A percentile compares a stretch with the other conserved stretches of the same genome.
These are phyloP conservation scores for Galerina marginata DNA, from an alignment of 768 basidiomycete species.

Conservation along the genomic window DNA sequence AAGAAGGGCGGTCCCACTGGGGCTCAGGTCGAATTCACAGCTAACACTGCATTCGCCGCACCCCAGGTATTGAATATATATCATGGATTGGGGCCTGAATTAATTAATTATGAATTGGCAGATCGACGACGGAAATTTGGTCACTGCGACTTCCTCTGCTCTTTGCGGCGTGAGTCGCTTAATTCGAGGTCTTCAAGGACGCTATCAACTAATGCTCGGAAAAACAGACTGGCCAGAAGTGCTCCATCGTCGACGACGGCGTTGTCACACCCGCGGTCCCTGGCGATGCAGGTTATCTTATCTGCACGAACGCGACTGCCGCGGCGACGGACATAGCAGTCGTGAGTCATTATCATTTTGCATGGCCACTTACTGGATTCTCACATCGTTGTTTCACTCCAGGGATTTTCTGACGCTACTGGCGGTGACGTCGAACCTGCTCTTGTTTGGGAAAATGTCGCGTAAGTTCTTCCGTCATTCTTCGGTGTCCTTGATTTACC, in stretches of 20 bases:
- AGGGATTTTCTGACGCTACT: neutral
- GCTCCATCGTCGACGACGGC: neutral
- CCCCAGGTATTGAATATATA: neutral
- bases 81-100: neutral
- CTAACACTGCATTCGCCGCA: neutral
- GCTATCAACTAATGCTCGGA: neutral
- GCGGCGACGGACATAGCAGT: neutral
- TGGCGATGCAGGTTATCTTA: neutral
- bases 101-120: neutral
- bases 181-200: neutral
- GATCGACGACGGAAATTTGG: neutral
- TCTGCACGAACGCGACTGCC: neutral
- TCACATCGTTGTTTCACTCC: neutral
- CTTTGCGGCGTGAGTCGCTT: neutral
- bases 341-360: neutral
- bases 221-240: neutral
- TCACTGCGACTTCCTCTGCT: neutral
- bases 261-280: neutral
- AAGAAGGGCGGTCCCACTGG: too few species aligned
- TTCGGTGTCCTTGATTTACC: neutral
- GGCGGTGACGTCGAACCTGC: neutral
- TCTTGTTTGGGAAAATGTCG: neutral
- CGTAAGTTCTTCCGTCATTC: neutral
- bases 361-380: neutral
- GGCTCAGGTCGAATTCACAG: too few species aligned